Evolutionary conservation across 768 basidiomycete species (phyloP), one percentile per base, ranked within the genome.

Genomic region (Butyriboletus loyo): DNA sequence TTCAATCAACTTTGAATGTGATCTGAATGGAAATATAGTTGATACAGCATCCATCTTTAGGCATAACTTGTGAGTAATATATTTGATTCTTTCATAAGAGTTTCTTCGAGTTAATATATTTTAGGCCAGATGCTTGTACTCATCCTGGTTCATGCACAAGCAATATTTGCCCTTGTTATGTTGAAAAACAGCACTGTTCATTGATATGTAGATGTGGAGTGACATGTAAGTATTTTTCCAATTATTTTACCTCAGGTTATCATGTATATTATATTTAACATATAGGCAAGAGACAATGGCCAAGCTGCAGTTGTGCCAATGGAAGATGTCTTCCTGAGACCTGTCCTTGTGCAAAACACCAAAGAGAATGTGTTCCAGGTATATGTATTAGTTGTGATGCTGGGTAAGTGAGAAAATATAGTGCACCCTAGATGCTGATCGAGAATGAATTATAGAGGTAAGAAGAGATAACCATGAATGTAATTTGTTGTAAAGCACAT

Each of bases 311-410:
- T 19, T 55, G 55, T 39, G 9, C 27, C 4, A 48, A 19, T 53
- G 81, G 81, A 34, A 63, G 63, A 52, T 64, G 62, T 36, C 27
- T 22, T 10, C 7, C 5, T 1, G 36, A 43, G 0, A 49, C 31
- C 4, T 84, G 82, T 57, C 34, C 60, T 1, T 84, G 83, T 64
- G 46, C 31, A 1, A 45, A 34, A 7, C 24, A 59, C 0, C 37
- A 25, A 0, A 69, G 77, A 43, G 82, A 84, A 61, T 85, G 83
- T 54, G 73, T 79, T 53, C 82, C 82, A 17, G 80, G 79, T 10
- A 48, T 77, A 5, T 85, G 83, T 59, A 30, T 56, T 0, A 58
- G 41, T 1, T 83, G 81, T 55, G 66, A 75, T 63, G 73, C 77
- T 50, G 67, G 73, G 76, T 76, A 47, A 57, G 68, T 62, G 7